Base-by-base conservation (phyloP, 2,329 filamentous ascomycete species). In the Colletotrichum viniferum region DNA sequence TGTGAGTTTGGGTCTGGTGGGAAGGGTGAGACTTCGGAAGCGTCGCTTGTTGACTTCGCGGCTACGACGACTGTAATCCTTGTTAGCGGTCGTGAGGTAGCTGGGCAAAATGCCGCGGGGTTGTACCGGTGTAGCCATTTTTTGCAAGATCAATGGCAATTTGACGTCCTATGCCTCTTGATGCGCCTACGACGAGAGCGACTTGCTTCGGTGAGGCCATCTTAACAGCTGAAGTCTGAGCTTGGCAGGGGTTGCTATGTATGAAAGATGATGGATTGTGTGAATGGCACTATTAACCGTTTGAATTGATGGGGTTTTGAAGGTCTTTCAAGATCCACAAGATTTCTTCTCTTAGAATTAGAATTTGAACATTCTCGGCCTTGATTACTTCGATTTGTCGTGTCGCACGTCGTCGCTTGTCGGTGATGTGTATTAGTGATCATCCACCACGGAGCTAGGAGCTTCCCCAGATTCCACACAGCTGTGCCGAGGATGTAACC, bases 101-200 rank as follows among this genome's bases (percentile, higher is more conserved):
- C 21, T 7, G 16, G 5, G 7, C 75, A 32, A 34, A 34, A 48
- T 43, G 30, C n/a, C 10, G 28, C 24, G 12, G 12, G 4, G 7
- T 76, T 81, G 62, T 85, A 95, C 95, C 93, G 69, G 89, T 86
- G 81, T 96, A 96, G 48, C 91, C 92, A 77, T 92, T 89, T 79
- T 87, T 91, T 9, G 94, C 93, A 4, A 97, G 87, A 81, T 95
- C 94, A 79, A 97, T 89, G 71, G 95, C 94, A 52, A 97, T 88
- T 82, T 97, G 95, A 55, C 94, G 88, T 61, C 95, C 95, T 77
- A 97, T 96, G 48, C 95, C 95, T 76, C 95, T 87, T 0, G 94
- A 96, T 3, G 94, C 94, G 52, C 94, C 94, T 24, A 96, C 89
- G 6, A 96, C 87, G 24, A 96, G 87, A 24, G 93, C 94, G 8